Conservation (phyloP, 2,329 filamentous ascomycete species). For the Aureobasidium mangrovei region DNA sequence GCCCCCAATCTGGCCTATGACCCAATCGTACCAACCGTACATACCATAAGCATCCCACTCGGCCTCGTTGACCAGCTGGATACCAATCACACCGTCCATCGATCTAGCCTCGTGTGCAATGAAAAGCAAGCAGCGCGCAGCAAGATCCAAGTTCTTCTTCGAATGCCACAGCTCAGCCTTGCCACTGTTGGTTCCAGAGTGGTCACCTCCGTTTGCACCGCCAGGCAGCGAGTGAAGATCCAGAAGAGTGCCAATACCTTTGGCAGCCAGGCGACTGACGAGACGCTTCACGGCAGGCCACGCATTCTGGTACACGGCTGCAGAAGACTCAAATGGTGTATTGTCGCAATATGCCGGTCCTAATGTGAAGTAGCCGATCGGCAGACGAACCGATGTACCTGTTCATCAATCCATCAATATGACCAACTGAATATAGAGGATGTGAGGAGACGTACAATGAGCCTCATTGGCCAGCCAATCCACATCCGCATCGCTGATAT, state of each 20-base stretch:
- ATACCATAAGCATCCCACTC: conserved; percentile 41
- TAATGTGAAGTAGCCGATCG: conserved; percentile 52
- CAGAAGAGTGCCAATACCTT: conserved; percentile 48
- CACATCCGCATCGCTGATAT: conserved; percentile 44
- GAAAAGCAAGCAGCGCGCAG: conserved; percentile 41
- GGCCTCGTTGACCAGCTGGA: conserved; percentile 53
- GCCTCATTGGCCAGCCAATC: conserved; percentile 45
- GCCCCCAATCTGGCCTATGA: conserved; percentile 37
- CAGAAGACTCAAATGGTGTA: conserved; percentile 44
- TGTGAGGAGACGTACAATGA: conserved; percentile 31
- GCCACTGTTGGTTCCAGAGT: conserved; percentile 47
- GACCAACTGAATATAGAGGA: not conserved
- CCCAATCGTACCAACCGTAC: conserved; percentile 49
- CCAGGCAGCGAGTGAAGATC: conserved; percentile 52
- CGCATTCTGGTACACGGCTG: conserved; percentile 43
- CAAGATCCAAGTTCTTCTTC: conserved; percentile 35
- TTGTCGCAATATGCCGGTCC: conserved; percentile 41
- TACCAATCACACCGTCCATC: conserved; percentile 42
- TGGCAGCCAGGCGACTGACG: conserved; percentile 35
- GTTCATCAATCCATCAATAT: not conserved
- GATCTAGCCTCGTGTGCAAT: conserved; percentile 40
- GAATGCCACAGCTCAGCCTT: conserved; percentile 45
- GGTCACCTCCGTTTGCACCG: conserved; percentile 47
- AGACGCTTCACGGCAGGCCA: conserved; percentile 45
- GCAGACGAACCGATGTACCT: conserved; percentile 48